These are phyloP conservation scores for Marasmius oreades DNA, from an alignment of 1,284 basidiomycete genomes.

Conservation along the genomic window DNA sequence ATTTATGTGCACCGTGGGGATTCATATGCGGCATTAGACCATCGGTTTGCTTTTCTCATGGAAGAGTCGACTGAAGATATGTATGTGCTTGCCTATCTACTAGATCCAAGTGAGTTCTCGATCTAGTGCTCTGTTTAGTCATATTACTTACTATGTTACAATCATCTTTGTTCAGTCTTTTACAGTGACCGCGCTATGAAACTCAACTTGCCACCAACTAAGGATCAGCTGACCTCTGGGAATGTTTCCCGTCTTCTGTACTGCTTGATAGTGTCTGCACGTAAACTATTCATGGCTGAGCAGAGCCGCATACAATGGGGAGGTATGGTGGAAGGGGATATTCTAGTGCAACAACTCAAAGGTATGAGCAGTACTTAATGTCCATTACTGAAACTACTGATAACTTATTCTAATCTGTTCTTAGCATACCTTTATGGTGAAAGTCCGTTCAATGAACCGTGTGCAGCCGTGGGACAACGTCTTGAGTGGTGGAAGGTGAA, in stretches of 20 bases:
- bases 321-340: background rate
- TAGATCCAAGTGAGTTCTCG: background rate
- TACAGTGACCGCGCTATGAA: background rate
- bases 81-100: background rate
- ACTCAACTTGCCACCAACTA: background rate
- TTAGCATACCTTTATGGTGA: background rate
- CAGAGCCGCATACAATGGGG: background rate
- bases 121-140: background rate
- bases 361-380: background rate
- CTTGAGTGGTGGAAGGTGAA: background rate
- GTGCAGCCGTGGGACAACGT: background rate
- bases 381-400: background rate
- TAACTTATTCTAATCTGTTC: background rate
- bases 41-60: background rate
- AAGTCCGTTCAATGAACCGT: background rate
- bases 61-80: background rate
- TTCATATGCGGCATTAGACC: too few relatives aligned
- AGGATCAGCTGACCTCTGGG: background rate
- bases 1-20: background rate
- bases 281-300: background rate
- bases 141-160: background rate
- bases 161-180: background rate
- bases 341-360: background rate
- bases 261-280: background rate
- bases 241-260: background rate